Conservation (phyloP, 371 early-diverging fungal species). For the Apophysomyces ossiformis region DNA sequence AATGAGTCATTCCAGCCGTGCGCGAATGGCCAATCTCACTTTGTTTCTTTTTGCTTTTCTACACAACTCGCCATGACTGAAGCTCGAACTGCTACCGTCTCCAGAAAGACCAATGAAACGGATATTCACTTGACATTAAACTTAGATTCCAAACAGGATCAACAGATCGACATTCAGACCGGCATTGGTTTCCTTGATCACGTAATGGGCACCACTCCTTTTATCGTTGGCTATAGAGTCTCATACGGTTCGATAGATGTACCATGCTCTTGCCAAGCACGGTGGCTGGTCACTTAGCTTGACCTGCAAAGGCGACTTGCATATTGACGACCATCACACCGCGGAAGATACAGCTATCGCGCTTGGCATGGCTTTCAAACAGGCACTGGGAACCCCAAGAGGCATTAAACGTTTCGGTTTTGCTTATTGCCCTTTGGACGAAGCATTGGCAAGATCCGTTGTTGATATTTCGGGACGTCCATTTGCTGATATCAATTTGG, state of each 20-base stretch:
- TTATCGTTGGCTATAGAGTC: not conserved
- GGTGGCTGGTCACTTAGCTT: conserved; percentile 85
- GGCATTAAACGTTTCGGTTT: conserved; percentile 95
- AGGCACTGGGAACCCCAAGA: conserved; percentile 87
- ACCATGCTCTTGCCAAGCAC: conserved; percentile 96
- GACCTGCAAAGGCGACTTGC: conserved; percentile 87
- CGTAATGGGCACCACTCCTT: conserved; percentile 42
- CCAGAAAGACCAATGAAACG: conserved; percentile 94
- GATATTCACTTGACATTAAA: conserved; percentile 76
- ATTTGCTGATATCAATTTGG: conserved; percentile 80
- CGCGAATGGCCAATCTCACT: not conserved
- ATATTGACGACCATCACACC: conserved; percentile 98
- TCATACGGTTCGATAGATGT: conserved; percentile 67
- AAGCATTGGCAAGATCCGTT: conserved; percentile 93
- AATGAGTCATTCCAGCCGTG: not conserved
- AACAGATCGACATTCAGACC: conserved; percentile 80
- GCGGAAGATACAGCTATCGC: conserved; percentile 96
- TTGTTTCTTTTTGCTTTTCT: not conserved
- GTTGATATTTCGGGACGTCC: conserved; percentile 98
- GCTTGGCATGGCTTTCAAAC: conserved; percentile 90
- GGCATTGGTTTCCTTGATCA: conserved; percentile 98
- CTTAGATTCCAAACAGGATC: conserved; percentile 60
- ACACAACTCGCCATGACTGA: conserved; percentile 2
- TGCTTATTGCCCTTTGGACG: conserved; percentile 95
- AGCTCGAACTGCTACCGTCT: conserved; percentile 64